These are phyloP conservation scores for Phytopythium aichiense DNA, from an alignment of 352 stramenopile genomes.

Conservation along the genomic window DNA sequence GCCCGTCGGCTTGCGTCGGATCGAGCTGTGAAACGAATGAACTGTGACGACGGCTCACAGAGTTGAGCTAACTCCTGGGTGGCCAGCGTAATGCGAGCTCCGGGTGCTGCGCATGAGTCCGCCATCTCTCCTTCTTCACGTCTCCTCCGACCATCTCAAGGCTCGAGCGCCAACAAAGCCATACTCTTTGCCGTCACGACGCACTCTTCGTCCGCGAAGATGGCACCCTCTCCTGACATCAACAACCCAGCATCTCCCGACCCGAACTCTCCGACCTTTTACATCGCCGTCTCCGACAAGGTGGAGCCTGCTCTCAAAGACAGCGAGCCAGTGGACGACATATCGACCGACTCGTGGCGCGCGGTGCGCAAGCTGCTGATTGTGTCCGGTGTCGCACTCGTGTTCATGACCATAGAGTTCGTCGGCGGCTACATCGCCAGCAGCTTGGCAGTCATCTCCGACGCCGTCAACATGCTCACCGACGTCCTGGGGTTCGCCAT, in stretches of 20 bases:
- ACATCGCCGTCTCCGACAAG: neutral
- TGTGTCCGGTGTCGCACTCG: slow-evolving; percentile 64
- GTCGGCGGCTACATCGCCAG: slow-evolving; percentile 91
- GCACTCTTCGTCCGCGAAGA: neutral
- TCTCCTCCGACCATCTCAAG: too few relatives aligned
- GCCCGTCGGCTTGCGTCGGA: too few relatives aligned
- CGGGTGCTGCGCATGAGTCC: too few relatives aligned
- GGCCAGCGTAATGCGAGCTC: too few relatives aligned
- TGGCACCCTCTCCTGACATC: neutral
- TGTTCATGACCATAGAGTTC: slow-evolving; percentile 53
- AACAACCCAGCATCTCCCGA: neutral
- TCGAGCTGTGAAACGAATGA: too few relatives aligned
- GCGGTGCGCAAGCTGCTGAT: slow-evolving; percentile 82
- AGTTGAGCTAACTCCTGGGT: too few relatives aligned
- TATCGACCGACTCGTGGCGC: neutral
- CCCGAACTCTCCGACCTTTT: neutral
- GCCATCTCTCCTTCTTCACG: too few relatives aligned
- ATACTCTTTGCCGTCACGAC: neutral
- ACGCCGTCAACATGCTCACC: slow-evolving; percentile 69
- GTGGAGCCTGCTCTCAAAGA: neutral
- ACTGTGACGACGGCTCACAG: too few relatives aligned
- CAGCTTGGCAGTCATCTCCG: slow-evolving; percentile 93
- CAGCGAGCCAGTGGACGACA: neutral
- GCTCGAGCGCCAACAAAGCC: too few relatives aligned
- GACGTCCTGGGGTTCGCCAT: slow-evolving; percentile 76